Conservation (phyloP, 2,329 filamentous ascomycete species). For the Purpureocillium takamizusanense region DNA sequence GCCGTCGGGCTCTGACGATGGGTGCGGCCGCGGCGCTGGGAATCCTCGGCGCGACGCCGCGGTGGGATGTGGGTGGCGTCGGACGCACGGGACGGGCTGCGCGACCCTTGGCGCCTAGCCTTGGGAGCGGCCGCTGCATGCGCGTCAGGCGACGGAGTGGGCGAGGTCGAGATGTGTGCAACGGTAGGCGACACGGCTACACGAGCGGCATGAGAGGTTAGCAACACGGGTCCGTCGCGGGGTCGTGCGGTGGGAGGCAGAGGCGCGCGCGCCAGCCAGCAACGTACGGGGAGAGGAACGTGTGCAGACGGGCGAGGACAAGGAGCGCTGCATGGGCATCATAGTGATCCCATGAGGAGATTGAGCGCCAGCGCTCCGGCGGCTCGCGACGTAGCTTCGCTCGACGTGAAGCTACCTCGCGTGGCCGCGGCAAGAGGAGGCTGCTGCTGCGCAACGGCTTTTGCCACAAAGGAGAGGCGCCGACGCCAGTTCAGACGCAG, state of each 20-base stretch:
- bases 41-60: conserved; percentile 34
- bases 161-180: conserved; percentile 36
- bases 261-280: conserved; percentile 5
- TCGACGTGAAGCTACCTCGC: too few relatives aligned
- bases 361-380: conserved; percentile 17
- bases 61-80: conserved; percentile 33
- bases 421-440: too few relatives aligned
- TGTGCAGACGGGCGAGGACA: conserved; percentile 52
- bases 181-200: conserved; percentile 23
- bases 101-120: conserved; percentile 42
- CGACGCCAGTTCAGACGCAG: too few relatives aligned
- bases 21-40: conserved; percentile 27
- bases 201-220: conserved; percentile 15
- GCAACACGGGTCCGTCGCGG: conserved; percentile 9
- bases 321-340: conserved; percentile 54
- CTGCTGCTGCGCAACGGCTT: too few relatives aligned
- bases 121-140: conserved; percentile 40
- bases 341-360: conserved; percentile 40
- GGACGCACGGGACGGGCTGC: conserved; percentile 43
- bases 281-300: conserved; percentile 52
- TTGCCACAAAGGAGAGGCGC: too few relatives aligned
- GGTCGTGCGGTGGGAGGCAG: conserved; percentile 1
- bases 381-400: conserved; percentile 23
- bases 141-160: conserved; percentile 45
- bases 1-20: conserved; percentile 26